A percentile compares a stretch with the other conserved stretches of the same genome.
These are phyloP conservation scores for Xylaria sp. DNA, from an alignment of 2,329 filamentous ascomycete species.

Conservation along the genomic window DNA sequence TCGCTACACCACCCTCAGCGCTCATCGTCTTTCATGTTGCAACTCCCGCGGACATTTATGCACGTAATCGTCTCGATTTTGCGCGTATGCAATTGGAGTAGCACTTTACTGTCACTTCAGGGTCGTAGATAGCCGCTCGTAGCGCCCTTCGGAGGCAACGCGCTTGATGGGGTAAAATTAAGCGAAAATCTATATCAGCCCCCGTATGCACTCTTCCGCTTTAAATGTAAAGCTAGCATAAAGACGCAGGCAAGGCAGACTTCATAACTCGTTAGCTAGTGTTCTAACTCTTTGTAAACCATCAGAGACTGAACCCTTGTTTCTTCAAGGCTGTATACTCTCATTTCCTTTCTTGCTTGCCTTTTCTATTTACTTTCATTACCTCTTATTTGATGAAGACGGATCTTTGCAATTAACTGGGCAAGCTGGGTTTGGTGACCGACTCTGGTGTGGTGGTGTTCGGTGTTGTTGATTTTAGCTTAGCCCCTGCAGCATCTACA, in stretches of 20 bases:
- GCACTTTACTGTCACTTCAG: constrained; percentile 1
- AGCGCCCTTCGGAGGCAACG: background rate
- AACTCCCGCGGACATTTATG: background rate
- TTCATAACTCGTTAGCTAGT: background rate
- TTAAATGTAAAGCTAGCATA: background rate
- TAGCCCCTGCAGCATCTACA: background rate
- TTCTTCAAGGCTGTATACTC: too few relatives aligned
- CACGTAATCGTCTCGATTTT: background rate
- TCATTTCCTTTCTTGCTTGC: too few relatives aligned
- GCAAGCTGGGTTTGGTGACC: background rate
- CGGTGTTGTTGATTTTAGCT: background rate
- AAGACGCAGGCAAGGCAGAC: background rate
- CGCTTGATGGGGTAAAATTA: constrained; percentile 3
- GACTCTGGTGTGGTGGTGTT: background rate
- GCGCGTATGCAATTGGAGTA: background rate
- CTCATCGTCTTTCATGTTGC: background rate
- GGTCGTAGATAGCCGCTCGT: background rate
- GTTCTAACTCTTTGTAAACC: background rate
- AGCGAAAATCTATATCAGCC: background rate
- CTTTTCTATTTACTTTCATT: too few relatives aligned
- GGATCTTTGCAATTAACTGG: too few relatives aligned
- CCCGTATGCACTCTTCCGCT: background rate
- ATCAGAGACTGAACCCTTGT: too few relatives aligned
- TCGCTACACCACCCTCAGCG: background rate
- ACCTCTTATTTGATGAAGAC: too few relatives aligned